Conservation (phyloP, 2,329 filamentous ascomycete genomes). For the Phialemoniopsis sp. region DNA sequence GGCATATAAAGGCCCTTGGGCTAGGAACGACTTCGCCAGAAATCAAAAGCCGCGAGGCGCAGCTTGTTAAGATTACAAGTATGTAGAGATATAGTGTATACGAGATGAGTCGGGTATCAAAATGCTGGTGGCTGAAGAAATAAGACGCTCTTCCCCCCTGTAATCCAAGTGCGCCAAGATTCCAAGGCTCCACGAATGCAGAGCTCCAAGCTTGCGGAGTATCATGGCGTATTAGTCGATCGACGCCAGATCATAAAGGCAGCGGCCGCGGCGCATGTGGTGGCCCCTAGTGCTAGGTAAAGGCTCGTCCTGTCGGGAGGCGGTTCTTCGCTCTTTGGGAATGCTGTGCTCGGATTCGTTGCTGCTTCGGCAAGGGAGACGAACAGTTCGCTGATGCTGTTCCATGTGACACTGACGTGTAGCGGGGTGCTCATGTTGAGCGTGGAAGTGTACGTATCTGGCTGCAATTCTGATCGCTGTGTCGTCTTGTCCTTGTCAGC, state of each 20-base stretch:
- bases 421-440: constrained; percentile 87
- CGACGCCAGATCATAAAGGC: constrained; percentile 56
- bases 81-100: too few relatives aligned
- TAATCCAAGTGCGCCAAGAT: too few relatives aligned
- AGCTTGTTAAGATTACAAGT: too few relatives aligned
- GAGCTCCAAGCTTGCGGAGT: too few relatives aligned
- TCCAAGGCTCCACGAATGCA: too few relatives aligned
- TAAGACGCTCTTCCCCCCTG: too few relatives aligned
- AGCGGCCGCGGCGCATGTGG: constrained; percentile 57
- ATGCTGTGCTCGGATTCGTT: constrained; percentile 77
- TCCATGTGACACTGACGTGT: constrained; percentile 94
- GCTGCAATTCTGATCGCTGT: constrained; percentile 86
- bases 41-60: too few relatives aligned
- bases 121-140: too few relatives aligned
- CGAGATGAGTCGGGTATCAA: too few relatives aligned
- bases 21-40: too few relatives aligned
- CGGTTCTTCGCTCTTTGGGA: constrained; percentile 86
- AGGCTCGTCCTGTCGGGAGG: constrained; percentile 77
- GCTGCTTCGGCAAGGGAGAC: constrained; percentile 88
- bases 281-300: constrained; percentile 79
- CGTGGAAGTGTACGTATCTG: constrained; percentile 82
- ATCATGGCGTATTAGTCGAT: too few relatives aligned
- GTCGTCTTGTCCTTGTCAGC: constrained; percentile 95
- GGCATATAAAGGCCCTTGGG: too few relatives aligned
- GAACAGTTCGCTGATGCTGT: constrained; percentile 89